Conservation (phyloP, 257 asterid genomes). For the Solanum sejunctum region DNA sequence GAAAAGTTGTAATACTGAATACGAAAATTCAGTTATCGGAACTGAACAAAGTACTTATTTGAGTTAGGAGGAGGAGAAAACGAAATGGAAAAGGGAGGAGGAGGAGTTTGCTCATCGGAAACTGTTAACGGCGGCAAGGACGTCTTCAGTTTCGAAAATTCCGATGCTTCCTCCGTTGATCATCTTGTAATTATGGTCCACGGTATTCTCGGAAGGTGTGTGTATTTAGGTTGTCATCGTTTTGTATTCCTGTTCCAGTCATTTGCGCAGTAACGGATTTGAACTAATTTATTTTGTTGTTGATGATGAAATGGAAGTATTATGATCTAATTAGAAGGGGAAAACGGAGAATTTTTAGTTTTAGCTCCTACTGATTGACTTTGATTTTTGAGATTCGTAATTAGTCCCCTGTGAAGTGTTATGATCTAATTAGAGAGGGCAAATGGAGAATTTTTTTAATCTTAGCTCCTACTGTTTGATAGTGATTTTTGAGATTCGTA, state of each 20-base stretch:
- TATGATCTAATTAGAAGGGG: background rate
- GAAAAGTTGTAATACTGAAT: background rate
- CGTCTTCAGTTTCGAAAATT: slow-evolving; percentile 37
- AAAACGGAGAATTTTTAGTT: background rate
- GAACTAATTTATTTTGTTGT: background rate
- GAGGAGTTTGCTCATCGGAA: slow-evolving; percentile 43
- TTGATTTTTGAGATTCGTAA: too few species aligned
- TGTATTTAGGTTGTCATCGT: background rate
- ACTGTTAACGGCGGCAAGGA: slow-evolving; percentile 55
- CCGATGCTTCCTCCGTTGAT: slow-evolving; percentile 63
- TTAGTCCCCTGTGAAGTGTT: background rate
- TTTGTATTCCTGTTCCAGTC: background rate
- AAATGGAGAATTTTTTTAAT: background rate
- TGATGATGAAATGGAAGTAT: background rate
- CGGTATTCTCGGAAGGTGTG: slow-evolving; percentile 94
- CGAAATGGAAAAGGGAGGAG: background rate
- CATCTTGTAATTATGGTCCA: slow-evolving; percentile 94
- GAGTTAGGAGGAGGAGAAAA: background rate
- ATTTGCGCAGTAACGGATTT: background rate
- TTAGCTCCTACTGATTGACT: background rate
- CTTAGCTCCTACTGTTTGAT: background rate
- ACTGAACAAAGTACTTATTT: background rate
- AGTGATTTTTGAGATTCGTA: background rate
- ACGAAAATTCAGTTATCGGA: background rate
- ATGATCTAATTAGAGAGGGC: background rate